Evolutionary conservation across 2,329 filamentous ascomycete genomes (phyloP).

Genomic region (Aspergillus thermomutatus): DNA sequence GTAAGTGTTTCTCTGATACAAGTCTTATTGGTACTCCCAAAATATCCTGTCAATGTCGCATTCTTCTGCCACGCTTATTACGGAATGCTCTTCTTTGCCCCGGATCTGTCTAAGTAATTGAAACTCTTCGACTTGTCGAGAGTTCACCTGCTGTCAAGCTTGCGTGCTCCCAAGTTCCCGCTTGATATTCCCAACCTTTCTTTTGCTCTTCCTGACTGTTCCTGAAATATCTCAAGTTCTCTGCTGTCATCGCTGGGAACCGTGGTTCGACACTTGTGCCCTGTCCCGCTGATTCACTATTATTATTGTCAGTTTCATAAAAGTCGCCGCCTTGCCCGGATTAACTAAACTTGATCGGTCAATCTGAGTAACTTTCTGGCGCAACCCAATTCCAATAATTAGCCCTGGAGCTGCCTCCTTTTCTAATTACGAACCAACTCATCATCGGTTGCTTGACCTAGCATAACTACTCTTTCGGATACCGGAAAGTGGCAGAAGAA

Average conservation of each 20-base stretch:
- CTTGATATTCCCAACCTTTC: neutral
- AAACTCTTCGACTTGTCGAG: neutral
- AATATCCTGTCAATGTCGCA: neutral
- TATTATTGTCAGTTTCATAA: neutral
- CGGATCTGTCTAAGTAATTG: neutral
- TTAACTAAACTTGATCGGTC: neutral
- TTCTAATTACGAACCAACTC: neutral
- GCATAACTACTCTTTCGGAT: neutral
- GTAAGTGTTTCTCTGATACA: neutral
- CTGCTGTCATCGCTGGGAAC: neutral
- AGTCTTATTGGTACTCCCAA: neutral
- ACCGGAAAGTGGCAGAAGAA: neutral
- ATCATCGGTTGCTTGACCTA: neutral
- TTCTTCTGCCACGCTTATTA: neutral
- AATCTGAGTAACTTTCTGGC: neutral
- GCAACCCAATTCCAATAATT: neutral
- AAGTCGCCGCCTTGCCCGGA: neutral
- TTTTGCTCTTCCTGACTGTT: neutral
- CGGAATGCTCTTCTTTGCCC: neutral
- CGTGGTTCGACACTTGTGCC: conserved; percentile 8
- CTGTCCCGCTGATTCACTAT: neutral
- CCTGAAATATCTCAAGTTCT: neutral
- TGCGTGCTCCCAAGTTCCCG: neutral
- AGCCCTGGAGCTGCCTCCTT: neutral
- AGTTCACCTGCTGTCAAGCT: neutral